Evolutionary conservation across 768 basidiomycete genomes (phyloP).

Genomic region (Suillus plorans): DNA sequence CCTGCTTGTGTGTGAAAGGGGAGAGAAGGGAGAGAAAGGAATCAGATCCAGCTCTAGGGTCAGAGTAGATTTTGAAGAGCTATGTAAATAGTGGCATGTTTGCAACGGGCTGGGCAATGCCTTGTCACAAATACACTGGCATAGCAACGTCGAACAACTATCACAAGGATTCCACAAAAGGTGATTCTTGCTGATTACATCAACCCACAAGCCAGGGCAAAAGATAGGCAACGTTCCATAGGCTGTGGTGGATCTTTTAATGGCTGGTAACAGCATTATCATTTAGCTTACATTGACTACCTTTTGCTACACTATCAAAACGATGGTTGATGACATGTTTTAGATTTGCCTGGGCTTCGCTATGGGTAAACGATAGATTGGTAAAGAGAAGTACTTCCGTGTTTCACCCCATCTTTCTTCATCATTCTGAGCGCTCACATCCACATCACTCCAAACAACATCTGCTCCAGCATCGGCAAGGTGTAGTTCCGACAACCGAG

Average conservation of each 20-base stretch:
- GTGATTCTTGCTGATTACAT: neutral
- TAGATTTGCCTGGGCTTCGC: conserved; percentile 29
- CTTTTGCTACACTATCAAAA: neutral
- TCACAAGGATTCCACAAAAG: neutral
- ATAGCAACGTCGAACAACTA: neutral
- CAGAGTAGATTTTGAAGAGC: neutral
- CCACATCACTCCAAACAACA: conserved; percentile 80
- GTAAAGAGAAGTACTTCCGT: conserved; percentile 73
- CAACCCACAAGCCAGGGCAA: neutral
- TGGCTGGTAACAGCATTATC: neutral
- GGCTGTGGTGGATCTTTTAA: neutral
- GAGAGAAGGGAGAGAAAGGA: neutral
- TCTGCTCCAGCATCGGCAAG: conserved; percentile 79
- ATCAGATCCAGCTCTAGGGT: conserved; percentile 8
- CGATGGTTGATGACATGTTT: neutral
- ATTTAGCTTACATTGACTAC: neutral
- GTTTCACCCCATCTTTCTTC: conserved; percentile 75
- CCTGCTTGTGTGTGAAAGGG: conserved; percentile 6
- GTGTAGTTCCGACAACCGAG: conserved; percentile 80
- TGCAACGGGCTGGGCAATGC: neutral
- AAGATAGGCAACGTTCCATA: neutral
- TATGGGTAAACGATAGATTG: conserved; percentile 71
- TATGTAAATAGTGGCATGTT: neutral
- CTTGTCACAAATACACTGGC: neutral
- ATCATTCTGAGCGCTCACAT: conserved; percentile 50